Evolutionary conservation across 345 rosid genomes (phyloP).

Genomic region (Brassica rapa): DNA sequence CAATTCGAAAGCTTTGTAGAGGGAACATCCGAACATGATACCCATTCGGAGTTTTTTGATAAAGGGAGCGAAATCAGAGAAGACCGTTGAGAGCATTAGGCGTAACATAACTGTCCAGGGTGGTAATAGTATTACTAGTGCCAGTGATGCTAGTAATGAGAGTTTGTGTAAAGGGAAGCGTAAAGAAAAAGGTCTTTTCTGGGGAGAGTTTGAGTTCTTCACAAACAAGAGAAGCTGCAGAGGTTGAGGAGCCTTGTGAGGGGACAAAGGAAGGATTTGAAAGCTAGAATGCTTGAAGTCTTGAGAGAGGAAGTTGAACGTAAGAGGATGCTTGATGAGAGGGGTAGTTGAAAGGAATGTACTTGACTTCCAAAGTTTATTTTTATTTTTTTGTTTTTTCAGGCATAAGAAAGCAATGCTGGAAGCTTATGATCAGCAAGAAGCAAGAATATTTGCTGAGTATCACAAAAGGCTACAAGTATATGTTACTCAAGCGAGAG

Average conservation of each 20-base stretch:
- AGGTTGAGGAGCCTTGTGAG: conserved; percentile 67
- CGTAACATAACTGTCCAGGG: conserved; percentile 81
- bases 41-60: conserved; percentile 68
- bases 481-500: conserved; percentile 78
- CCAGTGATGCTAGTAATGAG: conserved; percentile 37
- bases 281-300: conserved; percentile 80
- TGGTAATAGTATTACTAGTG: conserved; percentile 13
- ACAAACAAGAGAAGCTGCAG: conserved; percentile 70
- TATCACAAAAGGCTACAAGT: conserved; percentile 74
- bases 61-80: conserved; percentile 78
- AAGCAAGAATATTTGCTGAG: conserved; percentile 83
- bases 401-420: conserved; percentile 68
- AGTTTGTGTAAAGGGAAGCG: conserved; percentile 53
- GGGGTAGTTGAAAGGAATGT: conserved; percentile 48
- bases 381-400: neutral
- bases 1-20: conserved; percentile 69
- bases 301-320: conserved; percentile 87
- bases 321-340: conserved; percentile 87
- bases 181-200: conserved; percentile 52
- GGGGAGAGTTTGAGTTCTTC: conserved; percentile 40
- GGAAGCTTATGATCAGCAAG: conserved; percentile 93
- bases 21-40: conserved; percentile 62
- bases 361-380: too few species aligned
- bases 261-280: conserved; percentile 80
- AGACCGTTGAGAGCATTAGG: conserved; percentile 70